Evolutionary conservation across 2,329 filamentous ascomycete species (phyloP), one percentile per base, ranked within the genome.

Genomic region (Myriangium duriaei): DNA sequence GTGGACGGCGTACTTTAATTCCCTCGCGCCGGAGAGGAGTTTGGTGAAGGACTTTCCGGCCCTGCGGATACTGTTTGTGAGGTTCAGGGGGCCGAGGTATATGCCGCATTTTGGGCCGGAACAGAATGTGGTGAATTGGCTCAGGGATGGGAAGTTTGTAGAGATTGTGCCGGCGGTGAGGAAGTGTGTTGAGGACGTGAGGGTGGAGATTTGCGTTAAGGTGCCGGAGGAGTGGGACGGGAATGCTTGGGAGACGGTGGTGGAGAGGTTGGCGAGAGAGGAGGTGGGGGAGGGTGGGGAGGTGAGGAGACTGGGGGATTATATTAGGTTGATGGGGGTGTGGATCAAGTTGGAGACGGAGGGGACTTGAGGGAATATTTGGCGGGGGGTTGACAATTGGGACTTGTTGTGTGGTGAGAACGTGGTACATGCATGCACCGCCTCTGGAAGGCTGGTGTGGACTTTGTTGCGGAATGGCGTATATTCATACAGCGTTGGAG

Each of bases 1-100:
- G 4, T 60, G 57, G 57, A 59, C 57, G 44, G 47, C 49, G 3
- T 60, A 58, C 40, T 45, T 60, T 15, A 57, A 51, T 5, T 51
- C 47, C 16, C 48, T 48, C 4, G 50, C 54, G 21, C 32, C 37
- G 6, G 36, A 42, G 4, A 43, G 56, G 24, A 55, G 53, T 34
- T 45, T 60, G 11, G 47, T 48, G 30, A 43, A 46, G 37, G 57
- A 60, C 40, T 54, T 53, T 31, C 56, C 56, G 1, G 43, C 39
- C 5, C 42, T 60, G 12, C 46, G 46, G 15, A 45, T 51, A 14
- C 42, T 60, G 10, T 43, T 44, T 4, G 46, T 59, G 3, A 43
- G 55, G 11, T 59, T 49, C 30, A 45, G 50, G 32, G 55, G 52
- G 36, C 53, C 46, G 14, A 48, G 49, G 28, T 59, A 55, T 53